Conservation (phyloP, 805 yeast species). For the Saccharomycopsis javanensis region DNA sequence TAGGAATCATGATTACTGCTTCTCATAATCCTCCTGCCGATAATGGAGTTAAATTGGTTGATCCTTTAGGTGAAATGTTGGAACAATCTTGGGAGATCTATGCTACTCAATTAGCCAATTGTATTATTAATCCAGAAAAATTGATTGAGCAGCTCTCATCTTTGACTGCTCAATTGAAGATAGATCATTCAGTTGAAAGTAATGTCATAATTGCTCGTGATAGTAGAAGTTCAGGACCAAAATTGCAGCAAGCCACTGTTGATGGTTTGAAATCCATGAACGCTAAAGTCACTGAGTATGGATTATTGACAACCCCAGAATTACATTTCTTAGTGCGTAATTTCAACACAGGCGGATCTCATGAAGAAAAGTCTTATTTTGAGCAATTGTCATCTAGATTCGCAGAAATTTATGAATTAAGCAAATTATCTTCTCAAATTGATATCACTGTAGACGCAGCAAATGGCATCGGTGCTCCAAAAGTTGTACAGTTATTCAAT, state of each 20-base stretch:
- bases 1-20: slow-evolving; percentile 97
- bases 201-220: slow-evolving; percentile 70
- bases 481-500: slow-evolving; percentile 40
- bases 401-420: slow-evolving; percentile 30
- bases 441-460: slow-evolving; percentile 77
- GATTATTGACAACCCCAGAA: slow-evolving; percentile 85
- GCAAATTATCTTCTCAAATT: slow-evolving; percentile 25
- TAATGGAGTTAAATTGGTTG: slow-evolving; percentile 89
- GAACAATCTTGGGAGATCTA: slow-evolving; percentile 72
- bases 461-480: slow-evolving; percentile 93
- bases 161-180: slow-evolving; percentile 33
- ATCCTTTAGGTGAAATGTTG: slow-evolving; percentile 88
- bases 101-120: slow-evolving; percentile 76
- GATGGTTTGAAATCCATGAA: slow-evolving; percentile 50
- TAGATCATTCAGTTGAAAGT: slow-evolving; percentile 36
- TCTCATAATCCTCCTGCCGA: slow-evolving; percentile 90
- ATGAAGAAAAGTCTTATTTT: slow-evolving; percentile 63
- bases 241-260: slow-evolving; percentile 45
- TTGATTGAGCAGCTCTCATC: slow-evolving; percentile 32
- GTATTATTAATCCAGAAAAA: slow-evolving; percentile 34
- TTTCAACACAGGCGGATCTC: slow-evolving; percentile 46
- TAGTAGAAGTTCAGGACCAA: slow-evolving; percentile 77
- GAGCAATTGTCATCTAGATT: slow-evolving; percentile 48
- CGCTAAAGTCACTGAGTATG: slow-evolving; percentile 43
- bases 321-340: slow-evolving; percentile 78